Conservation (phyloP, 495 filamentous ascomycete genomes). For the Trichoderma virens region DNA sequence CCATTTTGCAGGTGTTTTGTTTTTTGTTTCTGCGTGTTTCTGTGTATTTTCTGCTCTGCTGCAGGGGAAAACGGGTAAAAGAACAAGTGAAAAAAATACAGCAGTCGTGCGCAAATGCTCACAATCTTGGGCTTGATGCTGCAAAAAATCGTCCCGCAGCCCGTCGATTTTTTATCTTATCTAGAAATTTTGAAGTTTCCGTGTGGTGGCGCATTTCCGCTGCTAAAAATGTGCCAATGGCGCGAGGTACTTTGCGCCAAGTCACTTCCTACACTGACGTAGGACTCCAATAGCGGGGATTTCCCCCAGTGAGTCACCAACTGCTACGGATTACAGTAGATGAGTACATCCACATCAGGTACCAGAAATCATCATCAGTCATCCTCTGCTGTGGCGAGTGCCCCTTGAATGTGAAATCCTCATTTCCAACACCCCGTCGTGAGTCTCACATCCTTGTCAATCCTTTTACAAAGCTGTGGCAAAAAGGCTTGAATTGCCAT, state of each 20-base stretch:
- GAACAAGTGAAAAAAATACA: background rate
- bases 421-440: background rate
- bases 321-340: background rate
- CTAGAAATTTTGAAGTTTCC: constrained; percentile 2
- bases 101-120: background rate
- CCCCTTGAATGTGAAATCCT: background rate
- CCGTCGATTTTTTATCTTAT: constrained; percentile 7
- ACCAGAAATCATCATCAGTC: background rate
- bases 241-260: background rate
- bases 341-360: background rate
- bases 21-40: background rate
- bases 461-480: background rate
- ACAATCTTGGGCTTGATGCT: background rate
- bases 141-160: background rate
- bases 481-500: background rate
- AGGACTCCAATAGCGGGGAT: background rate
- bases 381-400: background rate
- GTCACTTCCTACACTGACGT: background rate
- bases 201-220: constrained; percentile 2
- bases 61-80: too few relatives aligned
- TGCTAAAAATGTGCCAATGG: background rate
- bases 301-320: background rate
- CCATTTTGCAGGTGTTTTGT: constrained; percentile 12
- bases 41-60: background rate
- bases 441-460: background rate